Percentiles rank a stretch among this genome's conserved stretches.
These are phyloP conservation scores for Ustilago lituana DNA, from an alignment of 1,284 basidiomycete species.

Conservation along the genomic window DNA sequence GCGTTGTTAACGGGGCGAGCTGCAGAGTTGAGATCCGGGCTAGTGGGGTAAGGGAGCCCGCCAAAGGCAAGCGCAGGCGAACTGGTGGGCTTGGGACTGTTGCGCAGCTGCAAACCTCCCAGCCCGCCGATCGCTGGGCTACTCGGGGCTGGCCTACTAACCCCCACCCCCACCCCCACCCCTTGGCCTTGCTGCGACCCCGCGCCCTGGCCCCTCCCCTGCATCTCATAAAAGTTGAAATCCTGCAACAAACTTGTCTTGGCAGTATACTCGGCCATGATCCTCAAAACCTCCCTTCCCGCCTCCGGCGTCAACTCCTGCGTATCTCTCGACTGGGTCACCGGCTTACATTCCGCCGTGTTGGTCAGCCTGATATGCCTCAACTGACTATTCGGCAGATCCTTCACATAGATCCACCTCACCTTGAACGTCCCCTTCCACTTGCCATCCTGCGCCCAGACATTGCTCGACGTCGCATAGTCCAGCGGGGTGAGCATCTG, in stretches of 20 bases:
- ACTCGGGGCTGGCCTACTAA: background rate
- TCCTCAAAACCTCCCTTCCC: slow-evolving; percentile 52
- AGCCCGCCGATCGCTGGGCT: slow-evolving; percentile 23
- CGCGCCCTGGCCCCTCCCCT: slow-evolving; percentile 3
- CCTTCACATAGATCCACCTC: slow-evolving; percentile 65
- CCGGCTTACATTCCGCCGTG: slow-evolving; percentile 60
- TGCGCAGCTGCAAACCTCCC: slow-evolving; percentile 16
- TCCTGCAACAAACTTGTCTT: slow-evolving; percentile 55
- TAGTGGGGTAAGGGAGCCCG: slow-evolving; percentile 10
- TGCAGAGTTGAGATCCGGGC: background rate
- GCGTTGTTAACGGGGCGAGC: background rate
- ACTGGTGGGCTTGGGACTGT: slow-evolving; percentile 20
- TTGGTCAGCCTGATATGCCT: slow-evolving; percentile 61
- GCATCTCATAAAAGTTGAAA: slow-evolving; percentile 57
- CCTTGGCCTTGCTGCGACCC: background rate
- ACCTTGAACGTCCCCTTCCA: slow-evolving; percentile 67
- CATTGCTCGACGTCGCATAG: slow-evolving; percentile 56
- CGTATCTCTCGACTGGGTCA: slow-evolving; percentile 65
- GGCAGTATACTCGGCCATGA: slow-evolving; percentile 54
- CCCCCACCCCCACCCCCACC: background rate
- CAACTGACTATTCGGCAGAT: slow-evolving; percentile 61
- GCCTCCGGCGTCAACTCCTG: slow-evolving; percentile 62
- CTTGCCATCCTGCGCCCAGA: slow-evolving; percentile 66
- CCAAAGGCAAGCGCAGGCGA: slow-evolving; percentile 21
- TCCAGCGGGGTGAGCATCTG: slow-evolving; percentile 65